These are phyloP conservation scores for Heracleum sosnowskyi DNA, from an alignment of 129 eudicot genomes.

Conservation along the genomic window DNA sequence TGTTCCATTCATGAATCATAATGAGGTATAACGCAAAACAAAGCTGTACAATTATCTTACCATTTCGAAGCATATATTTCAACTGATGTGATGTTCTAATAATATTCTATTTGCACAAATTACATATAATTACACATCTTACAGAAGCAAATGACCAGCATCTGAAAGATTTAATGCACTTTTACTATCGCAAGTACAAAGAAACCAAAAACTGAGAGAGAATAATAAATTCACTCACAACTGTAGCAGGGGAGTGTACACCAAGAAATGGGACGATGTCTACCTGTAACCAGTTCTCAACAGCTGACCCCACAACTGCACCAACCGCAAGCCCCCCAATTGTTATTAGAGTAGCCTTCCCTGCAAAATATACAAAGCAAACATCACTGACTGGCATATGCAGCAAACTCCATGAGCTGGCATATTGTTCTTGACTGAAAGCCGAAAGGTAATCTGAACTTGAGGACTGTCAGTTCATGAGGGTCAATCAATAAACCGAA, in stretches of 20 bases:
- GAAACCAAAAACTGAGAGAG: constrained; percentile 86
- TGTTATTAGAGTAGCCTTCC: constrained; percentile 79
- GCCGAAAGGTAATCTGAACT: background rate
- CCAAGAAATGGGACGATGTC: constrained; percentile 93
- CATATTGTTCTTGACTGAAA: background rate
- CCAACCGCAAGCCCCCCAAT: constrained; percentile 90
- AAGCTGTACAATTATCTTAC: background rate
- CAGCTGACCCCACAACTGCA: constrained; percentile 95
- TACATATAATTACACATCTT: constrained; percentile 2
- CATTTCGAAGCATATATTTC: background rate
- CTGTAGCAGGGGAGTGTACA: constrained; percentile 76
- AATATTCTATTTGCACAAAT: constrained; percentile 9
- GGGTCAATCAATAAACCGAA: background rate
- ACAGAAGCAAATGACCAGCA: constrained; percentile 3
- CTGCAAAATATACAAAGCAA: constrained; percentile 26
- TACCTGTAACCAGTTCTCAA: constrained; percentile 96
- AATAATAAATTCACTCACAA: constrained; percentile 80
- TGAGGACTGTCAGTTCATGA: background rate
- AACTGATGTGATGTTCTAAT: background rate
- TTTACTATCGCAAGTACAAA: constrained; percentile 56
- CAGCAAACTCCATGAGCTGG: background rate
- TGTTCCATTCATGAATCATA: background rate
- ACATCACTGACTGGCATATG: background rate
- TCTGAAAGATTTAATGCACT: constrained; percentile 19
- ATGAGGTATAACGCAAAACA: background rate